Percentiles rank a stretch among this genome's conserved stretches.
Evolutionary conservation across 2,329 filamentous ascomycete species (phyloP).

Genomic region (Ascochyta pisi): DNA sequence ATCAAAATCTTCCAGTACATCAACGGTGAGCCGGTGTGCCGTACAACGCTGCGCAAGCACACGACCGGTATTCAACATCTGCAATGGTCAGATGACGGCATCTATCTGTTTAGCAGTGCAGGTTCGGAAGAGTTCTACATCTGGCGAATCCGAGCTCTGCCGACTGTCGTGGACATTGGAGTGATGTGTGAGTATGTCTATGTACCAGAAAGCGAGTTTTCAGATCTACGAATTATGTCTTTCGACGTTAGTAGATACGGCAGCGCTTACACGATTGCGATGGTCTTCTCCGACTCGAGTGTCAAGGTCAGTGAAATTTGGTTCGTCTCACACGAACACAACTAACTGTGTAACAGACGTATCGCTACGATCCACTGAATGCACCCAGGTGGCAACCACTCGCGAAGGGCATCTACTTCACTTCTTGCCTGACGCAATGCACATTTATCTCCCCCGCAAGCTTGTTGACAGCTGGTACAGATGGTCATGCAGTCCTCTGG

Average conservation of each 20-base stretch:
- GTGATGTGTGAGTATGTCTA: slow-evolving; percentile 60
- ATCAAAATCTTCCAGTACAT: slow-evolving; percentile 74
- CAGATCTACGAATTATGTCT: slow-evolving; percentile 80
- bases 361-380: slow-evolving; percentile 45
- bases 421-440: slow-evolving; percentile 73
- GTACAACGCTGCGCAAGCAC: slow-evolving; percentile 76
- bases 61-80: slow-evolving; percentile 83
- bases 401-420: slow-evolving; percentile 53
- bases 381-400: slow-evolving; percentile 47
- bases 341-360: slow-evolving; percentile 49
- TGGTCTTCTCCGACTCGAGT: slow-evolving; percentile 85
- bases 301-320: slow-evolving; percentile 60
- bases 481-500: slow-evolving; percentile 77
- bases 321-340: neutral
- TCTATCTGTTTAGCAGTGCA: slow-evolving; percentile 82
- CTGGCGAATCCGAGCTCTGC: slow-evolving; percentile 71
- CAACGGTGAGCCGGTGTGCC: slow-evolving; percentile 52
- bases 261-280: slow-evolving; percentile 64
- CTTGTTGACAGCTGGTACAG: slow-evolving; percentile 77
- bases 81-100: slow-evolving; percentile 71
- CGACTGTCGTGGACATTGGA: slow-evolving; percentile 59
- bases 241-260: slow-evolving; percentile 65
- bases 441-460: slow-evolving; percentile 47
- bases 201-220: slow-evolving; percentile 57
- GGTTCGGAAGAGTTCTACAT: slow-evolving; percentile 87